Conservation (phyloP, 2,329 filamentous ascomycete species). For the Fusarium sp. region DNA sequence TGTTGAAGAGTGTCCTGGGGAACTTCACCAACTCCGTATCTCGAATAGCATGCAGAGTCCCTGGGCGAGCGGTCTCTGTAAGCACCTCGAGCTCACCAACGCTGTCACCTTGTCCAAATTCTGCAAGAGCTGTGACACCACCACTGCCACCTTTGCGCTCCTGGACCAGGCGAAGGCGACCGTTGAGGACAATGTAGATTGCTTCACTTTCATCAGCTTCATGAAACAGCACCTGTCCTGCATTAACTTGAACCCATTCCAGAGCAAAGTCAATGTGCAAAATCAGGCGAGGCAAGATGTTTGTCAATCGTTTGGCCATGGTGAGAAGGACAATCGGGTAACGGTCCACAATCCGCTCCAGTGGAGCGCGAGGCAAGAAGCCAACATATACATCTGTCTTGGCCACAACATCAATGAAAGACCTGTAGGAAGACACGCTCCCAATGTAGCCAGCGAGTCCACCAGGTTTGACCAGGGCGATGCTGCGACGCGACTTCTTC, state of each 20-base stretch:
- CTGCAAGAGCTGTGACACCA: conserved; percentile 85
- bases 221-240: conserved; percentile 93
- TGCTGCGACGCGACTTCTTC: conserved; percentile 68
- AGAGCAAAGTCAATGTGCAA: conserved; percentile 98
- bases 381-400: conserved; percentile 99
- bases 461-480: conserved; percentile 94
- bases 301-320: conserved; percentile 94
- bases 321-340: conserved; percentile 94
- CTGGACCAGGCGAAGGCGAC: conserved; percentile 84
- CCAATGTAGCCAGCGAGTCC: conserved; percentile 95
- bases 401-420: conserved; percentile 95
- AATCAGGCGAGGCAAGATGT: conserved; percentile 86
- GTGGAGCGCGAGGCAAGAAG: conserved; percentile 84
- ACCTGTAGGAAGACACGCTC: conserved; percentile 92
- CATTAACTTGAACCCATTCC: conserved; percentile 97
- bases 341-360: conserved; percentile 92
- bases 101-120: conserved; percentile 97
- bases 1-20: conserved; percentile 95
- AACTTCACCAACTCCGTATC: conserved; percentile 98
- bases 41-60: conserved; percentile 93
- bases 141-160: conserved; percentile 85
- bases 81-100: conserved; percentile 97
- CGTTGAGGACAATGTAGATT: conserved; percentile 97
- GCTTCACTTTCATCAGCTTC: conserved; percentile 96
- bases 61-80: conserved; percentile 91